These are phyloP conservation scores for Silene uniflora DNA, from an alignment of 148 eudicot genomes.

Conservation along the genomic window DNA sequence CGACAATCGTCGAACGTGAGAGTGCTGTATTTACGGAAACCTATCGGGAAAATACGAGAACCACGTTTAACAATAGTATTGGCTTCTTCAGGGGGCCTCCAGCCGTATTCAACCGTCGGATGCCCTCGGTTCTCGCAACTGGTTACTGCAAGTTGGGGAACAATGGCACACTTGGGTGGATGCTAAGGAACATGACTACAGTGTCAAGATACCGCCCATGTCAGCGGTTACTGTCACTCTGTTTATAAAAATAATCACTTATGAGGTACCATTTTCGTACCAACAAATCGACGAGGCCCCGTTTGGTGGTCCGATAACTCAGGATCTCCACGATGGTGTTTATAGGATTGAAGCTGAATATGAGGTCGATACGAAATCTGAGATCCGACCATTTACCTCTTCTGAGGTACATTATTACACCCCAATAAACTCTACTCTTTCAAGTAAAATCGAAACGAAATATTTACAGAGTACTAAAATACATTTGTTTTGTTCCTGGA, in stretches of 20 bases:
- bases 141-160: background rate
- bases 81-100: background rate
- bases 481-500: no score
- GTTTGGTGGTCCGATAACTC: background rate
- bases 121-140: background rate
- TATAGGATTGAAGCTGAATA: background rate
- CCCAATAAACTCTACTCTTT: no score
- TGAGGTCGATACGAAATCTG: background rate
- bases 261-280: constrained; percentile 4
- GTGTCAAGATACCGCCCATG: background rate
- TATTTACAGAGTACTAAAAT: no score
- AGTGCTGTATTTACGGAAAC: no score
- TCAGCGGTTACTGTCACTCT: background rate
- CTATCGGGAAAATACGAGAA: background rate
- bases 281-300: background rate
- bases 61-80: background rate
- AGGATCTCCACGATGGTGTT: background rate
- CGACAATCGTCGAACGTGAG: background rate
- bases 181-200: no score
- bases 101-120: background rate
- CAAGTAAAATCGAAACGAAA: no score
- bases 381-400: background rate
- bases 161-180: no score
- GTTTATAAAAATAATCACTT: background rate
- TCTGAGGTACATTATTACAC: background rate